Percentiles rank a stretch among this genome's conserved stretches.
Conservation (phyloP, 2,329 filamentous ascomycete genomes). For the Aureobasidium melanogenum region DNA sequence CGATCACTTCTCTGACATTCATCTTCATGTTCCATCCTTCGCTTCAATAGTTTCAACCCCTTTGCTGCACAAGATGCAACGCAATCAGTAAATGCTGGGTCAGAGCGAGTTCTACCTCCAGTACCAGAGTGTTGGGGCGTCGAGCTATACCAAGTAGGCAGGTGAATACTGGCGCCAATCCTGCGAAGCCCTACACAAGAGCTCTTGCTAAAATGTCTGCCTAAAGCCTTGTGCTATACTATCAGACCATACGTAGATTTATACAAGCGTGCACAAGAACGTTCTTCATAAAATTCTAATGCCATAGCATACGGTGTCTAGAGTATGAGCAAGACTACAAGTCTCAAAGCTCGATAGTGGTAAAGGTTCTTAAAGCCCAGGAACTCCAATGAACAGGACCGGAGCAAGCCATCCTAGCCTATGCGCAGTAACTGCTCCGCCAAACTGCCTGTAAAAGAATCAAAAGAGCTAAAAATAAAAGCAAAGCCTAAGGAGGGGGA, state of each 20-base stretch:
- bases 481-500: slow-evolving; percentile 9
- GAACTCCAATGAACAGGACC: not conserved
- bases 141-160: not conserved
- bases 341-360: not conserved
- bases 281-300: not conserved
- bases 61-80: too few relatives aligned
- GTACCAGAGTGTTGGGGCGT: not conserved
- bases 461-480: not conserved
- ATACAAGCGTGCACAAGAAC: not conserved
- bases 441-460: not conserved
- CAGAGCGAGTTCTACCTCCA: not conserved
- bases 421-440: not conserved
- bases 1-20: not conserved
- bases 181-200: not conserved
- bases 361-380: not conserved
- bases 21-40: not conserved
- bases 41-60: not conserved
- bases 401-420: not conserved
- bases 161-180: not conserved
- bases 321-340: not conserved
- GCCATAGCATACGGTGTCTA: not conserved
- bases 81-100: not conserved
- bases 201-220: not conserved
- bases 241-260: not conserved
- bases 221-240: not conserved